phyloP scores from a whole-genome alignment of 2,329 filamentous ascomycete species.

The Aspergillus hiratsukae region DNA sequence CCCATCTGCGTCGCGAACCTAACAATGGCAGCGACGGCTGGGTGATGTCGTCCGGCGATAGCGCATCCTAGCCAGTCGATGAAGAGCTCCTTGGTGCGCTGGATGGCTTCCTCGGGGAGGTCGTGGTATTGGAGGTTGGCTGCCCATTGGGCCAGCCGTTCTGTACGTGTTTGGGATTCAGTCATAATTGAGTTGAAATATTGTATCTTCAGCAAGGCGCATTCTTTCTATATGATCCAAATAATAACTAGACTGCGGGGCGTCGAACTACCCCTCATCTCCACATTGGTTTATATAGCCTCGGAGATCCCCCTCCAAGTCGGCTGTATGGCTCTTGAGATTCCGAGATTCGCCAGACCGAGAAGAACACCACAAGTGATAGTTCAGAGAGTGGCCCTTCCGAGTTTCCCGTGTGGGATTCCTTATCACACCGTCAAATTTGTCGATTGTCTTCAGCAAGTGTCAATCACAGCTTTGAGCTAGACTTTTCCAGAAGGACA shows the following conservation, averaged over 20 bases:
- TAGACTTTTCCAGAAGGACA: too few species aligned
- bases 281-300: too few species aligned
- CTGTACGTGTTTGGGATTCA: slow-evolving; percentile 12
- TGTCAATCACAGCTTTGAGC: too few species aligned
- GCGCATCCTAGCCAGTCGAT: slow-evolving; percentile 27
- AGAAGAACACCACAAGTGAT: too few species aligned
- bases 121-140: slow-evolving; percentile 17
- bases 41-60: slow-evolving; percentile 27
- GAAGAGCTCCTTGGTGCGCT: slow-evolving; percentile 31
- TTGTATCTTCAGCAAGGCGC: too few species aligned
- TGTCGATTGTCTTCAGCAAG: too few species aligned
- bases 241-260: too few species aligned
- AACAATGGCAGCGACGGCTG: slow-evolving; percentile 22
- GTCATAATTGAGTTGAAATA: neutral
- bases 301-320: neutral
- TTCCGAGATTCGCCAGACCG: too few species aligned
- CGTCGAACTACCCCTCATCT: neutral
- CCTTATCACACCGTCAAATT: too few species aligned
- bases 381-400: too few species aligned
- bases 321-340: neutral
- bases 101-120: slow-evolving; percentile 20
- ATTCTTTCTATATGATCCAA: too few species aligned
- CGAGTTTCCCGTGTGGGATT: too few species aligned
- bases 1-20: slow-evolving; percentile 24
- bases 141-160: slow-evolving; percentile 20